Conservation (phyloP, 257 asterid genomes). For the Oldenlandia corymbosa region DNA sequence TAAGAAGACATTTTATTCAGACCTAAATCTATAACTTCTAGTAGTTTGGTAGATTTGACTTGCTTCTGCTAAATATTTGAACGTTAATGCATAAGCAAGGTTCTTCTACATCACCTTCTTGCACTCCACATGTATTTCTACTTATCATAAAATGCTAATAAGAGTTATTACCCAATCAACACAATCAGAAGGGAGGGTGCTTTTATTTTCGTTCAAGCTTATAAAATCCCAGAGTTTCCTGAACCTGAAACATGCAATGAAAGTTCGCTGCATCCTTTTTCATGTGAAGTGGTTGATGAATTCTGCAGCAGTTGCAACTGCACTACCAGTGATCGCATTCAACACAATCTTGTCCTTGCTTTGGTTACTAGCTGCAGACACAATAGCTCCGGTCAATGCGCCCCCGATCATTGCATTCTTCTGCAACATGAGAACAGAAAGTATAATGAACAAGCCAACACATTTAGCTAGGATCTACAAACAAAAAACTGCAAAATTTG, state of each 20-base stretch:
- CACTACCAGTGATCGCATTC: conserved; percentile 76
- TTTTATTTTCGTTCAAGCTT: not conserved
- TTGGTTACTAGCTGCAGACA: conserved; percentile 45
- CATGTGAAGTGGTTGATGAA: conserved; percentile 49
- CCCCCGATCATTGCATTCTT: conserved; percentile 76
- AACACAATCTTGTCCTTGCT: conserved; percentile 55
- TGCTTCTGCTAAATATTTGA: not conserved
- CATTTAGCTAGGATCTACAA: not conserved
- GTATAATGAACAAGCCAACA: not conserved
- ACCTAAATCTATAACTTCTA: no score
- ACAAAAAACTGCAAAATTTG: not conserved
- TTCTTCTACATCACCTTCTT: not conserved
- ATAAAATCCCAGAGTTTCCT: not conserved
- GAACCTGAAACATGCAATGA: not conserved
- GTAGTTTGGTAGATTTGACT: not conserved
- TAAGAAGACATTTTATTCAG: no score
- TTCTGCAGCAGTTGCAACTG: conserved; percentile 78
- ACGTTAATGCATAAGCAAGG: not conserved
- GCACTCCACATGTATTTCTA: not conserved
- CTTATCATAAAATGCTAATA: not conserved
- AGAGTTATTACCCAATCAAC: not conserved
- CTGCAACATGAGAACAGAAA: conserved; percentile 32
- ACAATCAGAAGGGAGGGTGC: not conserved
- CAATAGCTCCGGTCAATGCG: conserved; percentile 60
- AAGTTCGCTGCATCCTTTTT: no score